phyloP scores from a whole-genome alignment of 2,329 filamentous ascomycete species.

The Akanthomyces uredinophilus region DNA sequence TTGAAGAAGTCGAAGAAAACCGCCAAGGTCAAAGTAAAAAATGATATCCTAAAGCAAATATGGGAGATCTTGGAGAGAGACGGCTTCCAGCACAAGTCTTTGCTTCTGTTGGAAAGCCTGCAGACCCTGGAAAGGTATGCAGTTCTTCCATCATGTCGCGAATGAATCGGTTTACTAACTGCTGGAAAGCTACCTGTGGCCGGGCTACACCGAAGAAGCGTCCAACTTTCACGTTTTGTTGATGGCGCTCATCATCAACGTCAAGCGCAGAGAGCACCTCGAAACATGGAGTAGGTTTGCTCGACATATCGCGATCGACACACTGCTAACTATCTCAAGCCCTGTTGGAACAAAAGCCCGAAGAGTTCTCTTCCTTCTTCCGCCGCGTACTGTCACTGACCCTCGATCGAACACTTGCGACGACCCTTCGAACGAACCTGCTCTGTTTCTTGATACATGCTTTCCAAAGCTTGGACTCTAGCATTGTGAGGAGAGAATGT shows the following conservation, averaged over 20 bases:
- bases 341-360: constrained; percentile 69
- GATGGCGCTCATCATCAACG: constrained; percentile 77
- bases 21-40: constrained; percentile 68
- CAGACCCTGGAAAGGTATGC: constrained; percentile 78
- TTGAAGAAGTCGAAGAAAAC: constrained; percentile 58
- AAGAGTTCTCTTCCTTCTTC: constrained; percentile 85
- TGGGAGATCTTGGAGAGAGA: constrained; percentile 86
- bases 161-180: constrained; percentile 21
- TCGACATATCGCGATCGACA: neutral
- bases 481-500: constrained; percentile 89
- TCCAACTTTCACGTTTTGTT: constrained; percentile 90
- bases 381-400: constrained; percentile 84
- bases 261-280: constrained; percentile 81
- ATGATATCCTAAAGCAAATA: constrained; percentile 79
- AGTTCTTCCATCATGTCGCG: neutral
- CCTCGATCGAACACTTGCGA: constrained; percentile 62
- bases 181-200: constrained; percentile 76
- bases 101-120: constrained; percentile 81
- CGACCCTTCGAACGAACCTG: constrained; percentile 71
- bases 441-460: constrained; percentile 84
- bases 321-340: constrained; percentile 38
- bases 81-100: constrained; percentile 68
- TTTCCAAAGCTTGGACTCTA: constrained; percentile 89
- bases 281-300: constrained; percentile 70
- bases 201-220: constrained; percentile 79